phyloP scores from a whole-genome alignment of 495 filamentous ascomycete species.

The Endocarpon pusillum region DNA sequence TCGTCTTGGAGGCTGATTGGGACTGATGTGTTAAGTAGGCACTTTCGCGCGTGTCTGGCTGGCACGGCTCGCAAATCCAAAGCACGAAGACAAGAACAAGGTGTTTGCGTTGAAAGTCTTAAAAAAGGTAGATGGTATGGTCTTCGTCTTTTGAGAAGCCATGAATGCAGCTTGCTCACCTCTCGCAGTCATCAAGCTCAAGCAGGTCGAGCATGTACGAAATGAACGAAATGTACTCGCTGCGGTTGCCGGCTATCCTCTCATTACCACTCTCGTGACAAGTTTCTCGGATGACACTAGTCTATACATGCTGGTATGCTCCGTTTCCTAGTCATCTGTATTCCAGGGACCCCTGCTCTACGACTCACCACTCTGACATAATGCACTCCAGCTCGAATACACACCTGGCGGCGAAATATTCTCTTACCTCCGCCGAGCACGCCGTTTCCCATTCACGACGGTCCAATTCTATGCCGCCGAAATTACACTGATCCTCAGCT shows the following conservation, averaged over 20 bases:
- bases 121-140: slow-evolving; percentile 68
- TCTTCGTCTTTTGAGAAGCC: too few relatives aligned
- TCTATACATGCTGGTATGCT: slow-evolving; percentile 74
- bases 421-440: slow-evolving; percentile 70
- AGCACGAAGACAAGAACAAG: slow-evolving; percentile 40
- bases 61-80: slow-evolving; percentile 41
- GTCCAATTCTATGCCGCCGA: slow-evolving; percentile 91
- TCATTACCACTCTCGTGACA: slow-evolving; percentile 80
- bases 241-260: slow-evolving; percentile 80
- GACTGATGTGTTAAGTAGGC: slow-evolving; percentile 32
- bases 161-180: not conserved
- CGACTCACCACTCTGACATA: not conserved
- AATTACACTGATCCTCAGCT: slow-evolving; percentile 84
- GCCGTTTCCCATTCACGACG: slow-evolving; percentile 71
- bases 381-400: slow-evolving; percentile 49
- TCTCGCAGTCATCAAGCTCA: slow-evolving; percentile 88
- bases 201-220: slow-evolving; percentile 94
- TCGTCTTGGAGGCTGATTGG: slow-evolving; percentile 17
- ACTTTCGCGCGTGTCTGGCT: slow-evolving; percentile 95
- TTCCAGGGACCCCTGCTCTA: not conserved
- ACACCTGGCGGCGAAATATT: slow-evolving; percentile 93
- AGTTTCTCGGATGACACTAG: slow-evolving; percentile 82
- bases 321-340: not conserved
- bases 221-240: slow-evolving; percentile 80
- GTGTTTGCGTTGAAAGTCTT: slow-evolving; percentile 90